These are phyloP conservation scores for Arthrocladium fulminans DNA, from an alignment of 2,329 filamentous ascomycete genomes.

Conservation along the genomic window DNA sequence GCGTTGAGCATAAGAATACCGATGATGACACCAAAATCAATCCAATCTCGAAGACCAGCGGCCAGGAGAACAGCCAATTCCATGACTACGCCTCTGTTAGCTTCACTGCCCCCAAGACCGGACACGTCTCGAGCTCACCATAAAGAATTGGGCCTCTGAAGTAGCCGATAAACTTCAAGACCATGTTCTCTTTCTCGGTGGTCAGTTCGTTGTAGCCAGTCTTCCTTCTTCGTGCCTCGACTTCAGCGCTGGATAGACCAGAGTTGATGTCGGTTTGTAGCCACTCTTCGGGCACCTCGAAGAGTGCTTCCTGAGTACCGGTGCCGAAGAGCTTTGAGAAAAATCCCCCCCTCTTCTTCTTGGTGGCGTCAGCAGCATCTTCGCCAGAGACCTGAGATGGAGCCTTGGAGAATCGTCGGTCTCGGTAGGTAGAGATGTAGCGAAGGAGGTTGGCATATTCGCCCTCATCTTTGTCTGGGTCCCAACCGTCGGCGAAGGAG, in stretches of 20 bases:
- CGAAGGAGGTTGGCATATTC: slow-evolving; percentile 59
- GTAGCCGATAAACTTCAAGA: slow-evolving; percentile 65
- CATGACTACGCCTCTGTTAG: slow-evolving; percentile 49
- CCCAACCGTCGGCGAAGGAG: slow-evolving; percentile 25
- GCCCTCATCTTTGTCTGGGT: slow-evolving; percentile 35
- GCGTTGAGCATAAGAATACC: slow-evolving; percentile 68
- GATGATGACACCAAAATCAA: slow-evolving; percentile 69
- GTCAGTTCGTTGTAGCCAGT: slow-evolving; percentile 63
- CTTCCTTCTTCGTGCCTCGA: slow-evolving; percentile 56
- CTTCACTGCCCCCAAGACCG: not conserved
- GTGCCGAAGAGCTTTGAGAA: slow-evolving; percentile 47
- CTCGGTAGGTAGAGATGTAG: slow-evolving; percentile 59
- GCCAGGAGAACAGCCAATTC: slow-evolving; percentile 71
- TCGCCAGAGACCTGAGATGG: slow-evolving; percentile 33
- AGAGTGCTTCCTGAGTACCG: slow-evolving; percentile 25
- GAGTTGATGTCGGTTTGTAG: slow-evolving; percentile 57
- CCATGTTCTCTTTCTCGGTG: slow-evolving; percentile 66
- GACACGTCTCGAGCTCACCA: slow-evolving; percentile 43
- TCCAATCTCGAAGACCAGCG: slow-evolving; percentile 65
- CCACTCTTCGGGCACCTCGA: slow-evolving; percentile 56
- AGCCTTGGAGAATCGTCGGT: slow-evolving; percentile 43
- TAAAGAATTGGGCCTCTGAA: slow-evolving; percentile 70
- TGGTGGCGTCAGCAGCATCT: slow-evolving; percentile 33
- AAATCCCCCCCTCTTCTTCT: slow-evolving; percentile 46
- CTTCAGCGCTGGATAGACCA: slow-evolving; percentile 52